phyloP scores from a whole-genome alignment of 306 rosid species.

The Biancaea sappan region DNA sequence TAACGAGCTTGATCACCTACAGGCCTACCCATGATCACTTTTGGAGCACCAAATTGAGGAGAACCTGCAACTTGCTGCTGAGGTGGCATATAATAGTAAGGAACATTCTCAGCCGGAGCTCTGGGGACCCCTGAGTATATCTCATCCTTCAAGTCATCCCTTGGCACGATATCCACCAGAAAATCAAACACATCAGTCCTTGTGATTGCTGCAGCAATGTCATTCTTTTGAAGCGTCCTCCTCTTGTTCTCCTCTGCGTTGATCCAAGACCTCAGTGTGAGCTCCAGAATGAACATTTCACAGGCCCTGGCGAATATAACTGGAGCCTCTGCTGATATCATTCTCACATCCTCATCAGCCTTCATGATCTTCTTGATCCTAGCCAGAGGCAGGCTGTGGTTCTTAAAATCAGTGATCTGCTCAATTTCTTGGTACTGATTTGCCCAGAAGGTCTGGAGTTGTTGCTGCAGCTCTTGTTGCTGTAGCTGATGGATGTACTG shows the following conservation, averaged over 20 bases:
- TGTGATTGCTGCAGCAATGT: constrained; percentile 61
- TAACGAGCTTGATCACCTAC: constrained; percentile 39
- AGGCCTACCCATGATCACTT: constrained; percentile 52
- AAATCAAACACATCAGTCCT: constrained; percentile 64
- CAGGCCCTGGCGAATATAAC: constrained; percentile 67
- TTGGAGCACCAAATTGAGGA: constrained; percentile 41
- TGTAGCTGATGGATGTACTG: constrained; percentile 47
- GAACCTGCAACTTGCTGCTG: constrained; percentile 40
- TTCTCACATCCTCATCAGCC: constrained; percentile 57
- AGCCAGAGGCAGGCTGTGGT: constrained; percentile 54
- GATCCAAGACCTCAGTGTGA: constrained; percentile 62
- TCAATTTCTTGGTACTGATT: constrained; percentile 47
- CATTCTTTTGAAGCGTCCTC: constrained; percentile 57
- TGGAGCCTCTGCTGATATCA: constrained; percentile 68
- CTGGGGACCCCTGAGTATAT: constrained; percentile 42
- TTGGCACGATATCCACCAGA: constrained; percentile 58
- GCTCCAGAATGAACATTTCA: constrained; percentile 70
- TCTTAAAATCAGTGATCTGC: constrained; percentile 43
- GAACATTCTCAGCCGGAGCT: constrained; percentile 45
- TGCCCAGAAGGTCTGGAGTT: constrained; percentile 53
- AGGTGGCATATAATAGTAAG: constrained; percentile 54
- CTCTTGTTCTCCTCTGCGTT: constrained; percentile 59
- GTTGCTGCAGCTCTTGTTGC: constrained; percentile 51
- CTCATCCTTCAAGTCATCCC: constrained; percentile 53
- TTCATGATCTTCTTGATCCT: constrained; percentile 78